phyloP scores from a whole-genome alignment of 2,329 filamentous ascomycete genomes.

The Alternaria conjuncta region DNA sequence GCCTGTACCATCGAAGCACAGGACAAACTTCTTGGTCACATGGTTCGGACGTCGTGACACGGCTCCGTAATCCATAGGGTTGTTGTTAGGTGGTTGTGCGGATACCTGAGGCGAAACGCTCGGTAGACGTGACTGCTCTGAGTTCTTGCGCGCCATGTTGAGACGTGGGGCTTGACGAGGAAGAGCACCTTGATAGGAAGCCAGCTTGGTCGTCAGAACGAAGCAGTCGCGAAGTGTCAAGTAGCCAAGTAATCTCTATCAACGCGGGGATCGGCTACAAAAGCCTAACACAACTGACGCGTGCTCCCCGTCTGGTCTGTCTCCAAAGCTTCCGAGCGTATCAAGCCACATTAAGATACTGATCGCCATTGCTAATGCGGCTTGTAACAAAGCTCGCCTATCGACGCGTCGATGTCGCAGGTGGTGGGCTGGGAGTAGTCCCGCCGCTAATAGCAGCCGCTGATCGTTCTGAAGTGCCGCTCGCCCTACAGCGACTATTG shows the following conservation, averaged over 20 bases:
- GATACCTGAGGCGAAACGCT: slow-evolving; percentile 11
- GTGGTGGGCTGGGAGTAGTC: background rate
- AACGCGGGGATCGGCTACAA: background rate
- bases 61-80: slow-evolving; percentile 20
- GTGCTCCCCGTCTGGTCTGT: background rate
- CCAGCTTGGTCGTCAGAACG: background rate
- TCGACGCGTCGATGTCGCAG: background rate
- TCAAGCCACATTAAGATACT: background rate
- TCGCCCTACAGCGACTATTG: background rate
- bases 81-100: slow-evolving; percentile 6
- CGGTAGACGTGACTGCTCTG: slow-evolving; percentile 6
- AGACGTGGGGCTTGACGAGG: background rate
- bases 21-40: slow-evolving; percentile 65
- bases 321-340: background rate
- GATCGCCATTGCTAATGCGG: slow-evolving; percentile 5
- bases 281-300: background rate
- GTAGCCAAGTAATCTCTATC: slow-evolving; percentile 4
- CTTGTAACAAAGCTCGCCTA: background rate
- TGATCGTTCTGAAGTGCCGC: background rate
- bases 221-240: slow-evolving; percentile 3
- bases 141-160: slow-evolving; percentile 8
- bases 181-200: background rate
- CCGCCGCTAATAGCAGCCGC: background rate
- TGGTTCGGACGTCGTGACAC: slow-evolving; percentile 17
- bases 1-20: slow-evolving; percentile 55